Conservation (phyloP, 345 rosid species). For the Kernera saxatilis region DNA sequence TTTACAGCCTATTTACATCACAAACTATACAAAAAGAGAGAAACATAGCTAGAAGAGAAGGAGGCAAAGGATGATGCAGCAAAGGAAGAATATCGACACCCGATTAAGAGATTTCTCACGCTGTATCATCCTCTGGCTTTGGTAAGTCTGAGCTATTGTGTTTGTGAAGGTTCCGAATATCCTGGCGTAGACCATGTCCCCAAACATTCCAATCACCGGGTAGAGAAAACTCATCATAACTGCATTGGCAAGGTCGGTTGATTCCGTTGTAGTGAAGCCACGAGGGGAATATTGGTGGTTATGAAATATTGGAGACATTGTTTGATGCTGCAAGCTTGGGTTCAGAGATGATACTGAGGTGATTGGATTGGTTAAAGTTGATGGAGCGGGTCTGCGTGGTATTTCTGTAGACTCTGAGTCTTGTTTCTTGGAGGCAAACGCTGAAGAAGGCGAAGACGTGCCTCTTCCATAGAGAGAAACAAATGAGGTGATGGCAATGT, state of each 20-base stretch:
- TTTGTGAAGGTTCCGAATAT: constrained; percentile 43
- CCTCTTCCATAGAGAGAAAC: constrained; percentile 88
- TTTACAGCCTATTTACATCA: constrained; percentile 29
- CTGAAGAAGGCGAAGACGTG: constrained; percentile 35
- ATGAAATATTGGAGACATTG: no score
- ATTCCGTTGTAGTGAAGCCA: constrained; percentile 25
- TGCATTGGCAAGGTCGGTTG: constrained; percentile 37
- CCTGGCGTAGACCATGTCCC: constrained; percentile 50
- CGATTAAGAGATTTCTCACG: constrained; percentile 64
- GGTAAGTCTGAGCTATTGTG: constrained; percentile 36
- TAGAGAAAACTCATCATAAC: constrained; percentile 36
- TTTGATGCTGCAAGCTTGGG: constrained; percentile 6
- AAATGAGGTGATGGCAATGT: constrained; percentile 49
- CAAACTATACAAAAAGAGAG: not conserved
- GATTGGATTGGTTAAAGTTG: constrained; percentile 20
- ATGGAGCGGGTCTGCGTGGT: constrained; percentile 61
- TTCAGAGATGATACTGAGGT: constrained; percentile 8
- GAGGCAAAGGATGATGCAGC: constrained; percentile 73
- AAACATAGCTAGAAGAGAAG: constrained; percentile 29
- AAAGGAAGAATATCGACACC: constrained; percentile 64
- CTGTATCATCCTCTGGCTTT: constrained; percentile 57
- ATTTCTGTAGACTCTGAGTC: constrained; percentile 31
- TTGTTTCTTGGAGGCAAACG: no score
- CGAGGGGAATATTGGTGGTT: constrained; percentile 16
- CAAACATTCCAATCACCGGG: constrained; percentile 48